phyloP scores from a whole-genome alignment of 2,329 filamentous ascomycete genomes.

The Cyanodermella asteris region DNA sequence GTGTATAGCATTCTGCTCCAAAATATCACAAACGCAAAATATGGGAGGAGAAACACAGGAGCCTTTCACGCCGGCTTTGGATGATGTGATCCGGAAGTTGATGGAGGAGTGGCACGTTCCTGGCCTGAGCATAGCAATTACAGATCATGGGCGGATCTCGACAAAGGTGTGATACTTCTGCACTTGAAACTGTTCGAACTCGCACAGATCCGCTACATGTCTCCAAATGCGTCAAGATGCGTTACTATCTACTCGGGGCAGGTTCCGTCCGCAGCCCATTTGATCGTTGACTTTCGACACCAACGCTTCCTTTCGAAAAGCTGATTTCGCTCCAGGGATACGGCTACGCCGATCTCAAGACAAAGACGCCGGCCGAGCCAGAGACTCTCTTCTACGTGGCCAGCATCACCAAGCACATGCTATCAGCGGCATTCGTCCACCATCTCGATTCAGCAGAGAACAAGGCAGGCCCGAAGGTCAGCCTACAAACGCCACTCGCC shows the following conservation, averaged over 20 bases:
- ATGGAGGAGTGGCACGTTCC: conserved; percentile 13
- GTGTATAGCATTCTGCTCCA: no score
- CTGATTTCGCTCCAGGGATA: conserved; percentile 21
- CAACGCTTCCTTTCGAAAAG: no score
- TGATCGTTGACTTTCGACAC: no score
- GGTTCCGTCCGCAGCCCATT: no score
- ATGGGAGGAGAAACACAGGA: no score
- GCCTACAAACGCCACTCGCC: conserved; percentile 16
- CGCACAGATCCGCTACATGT: no score
- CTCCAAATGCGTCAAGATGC: no score
- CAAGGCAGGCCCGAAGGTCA: conserved; percentile 11
- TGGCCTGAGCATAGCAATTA: conserved; percentile 12
- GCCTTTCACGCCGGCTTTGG: conserved; percentile 3
- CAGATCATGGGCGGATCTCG: conserved; percentile 11
- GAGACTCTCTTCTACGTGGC: conserved; percentile 33
- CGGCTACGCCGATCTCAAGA: conserved; percentile 17
- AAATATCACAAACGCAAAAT: no score
- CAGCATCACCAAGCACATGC: conserved; percentile 35
- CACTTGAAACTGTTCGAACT: not conserved
- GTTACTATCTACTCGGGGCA: no score
- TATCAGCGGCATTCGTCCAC: conserved; percentile 27
- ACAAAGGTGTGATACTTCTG: conserved; percentile 10
- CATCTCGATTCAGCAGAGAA: conserved; percentile 12
- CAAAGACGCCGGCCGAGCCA: conserved; percentile 18
- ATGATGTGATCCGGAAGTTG: conserved; percentile 7